These are phyloP conservation scores for Xylariaceae sp. DNA, from an alignment of 2,329 filamentous ascomycete species.

Conservation along the genomic window DNA sequence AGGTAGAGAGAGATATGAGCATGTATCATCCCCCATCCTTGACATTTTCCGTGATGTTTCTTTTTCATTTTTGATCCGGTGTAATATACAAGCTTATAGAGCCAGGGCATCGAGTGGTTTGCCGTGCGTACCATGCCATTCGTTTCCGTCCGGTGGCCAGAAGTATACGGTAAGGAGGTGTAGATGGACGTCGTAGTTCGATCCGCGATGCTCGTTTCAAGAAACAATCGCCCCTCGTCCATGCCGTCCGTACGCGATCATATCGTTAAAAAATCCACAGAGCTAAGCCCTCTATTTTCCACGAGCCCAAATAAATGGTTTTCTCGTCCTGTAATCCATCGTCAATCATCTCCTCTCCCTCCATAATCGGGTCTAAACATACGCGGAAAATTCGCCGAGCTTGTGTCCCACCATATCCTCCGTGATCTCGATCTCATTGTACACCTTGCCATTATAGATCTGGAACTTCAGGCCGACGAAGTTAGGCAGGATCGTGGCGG, in stretches of 20 bases:
- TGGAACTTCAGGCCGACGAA: slow-evolving; percentile 88
- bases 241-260: slow-evolving; percentile 10
- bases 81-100: slow-evolving; percentile 8
- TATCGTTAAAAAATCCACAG: not conserved
- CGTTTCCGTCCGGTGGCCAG: not conserved
- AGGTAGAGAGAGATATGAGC: too few species aligned
- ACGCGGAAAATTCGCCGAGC: slow-evolving; percentile 87
- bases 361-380: slow-evolving; percentile 38
- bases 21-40: too few species aligned
- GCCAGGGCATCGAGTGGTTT: not conserved
- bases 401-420: slow-evolving; percentile 97
- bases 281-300: slow-evolving; percentile 16
- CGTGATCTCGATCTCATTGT: slow-evolving; percentile 75
- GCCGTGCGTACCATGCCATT: not conserved
- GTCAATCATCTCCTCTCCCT: slow-evolving; percentile 3
- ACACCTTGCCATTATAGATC: slow-evolving; percentile 86
- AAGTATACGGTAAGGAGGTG: not conserved
- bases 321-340: slow-evolving; percentile 45
- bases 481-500: slow-evolving; percentile 84
- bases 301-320: slow-evolving; percentile 51
- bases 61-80: slow-evolving; percentile 6
- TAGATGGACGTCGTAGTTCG: not conserved
- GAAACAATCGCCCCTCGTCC: not conserved
- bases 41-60: not conserved
- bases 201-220: slow-evolving; percentile 15